Evolutionary conservation across 1,284 basidiomycete species (phyloP), one percentile per base, ranked within the genome.

Genomic region (Leccinum olivaceoglutinosum): DNA sequence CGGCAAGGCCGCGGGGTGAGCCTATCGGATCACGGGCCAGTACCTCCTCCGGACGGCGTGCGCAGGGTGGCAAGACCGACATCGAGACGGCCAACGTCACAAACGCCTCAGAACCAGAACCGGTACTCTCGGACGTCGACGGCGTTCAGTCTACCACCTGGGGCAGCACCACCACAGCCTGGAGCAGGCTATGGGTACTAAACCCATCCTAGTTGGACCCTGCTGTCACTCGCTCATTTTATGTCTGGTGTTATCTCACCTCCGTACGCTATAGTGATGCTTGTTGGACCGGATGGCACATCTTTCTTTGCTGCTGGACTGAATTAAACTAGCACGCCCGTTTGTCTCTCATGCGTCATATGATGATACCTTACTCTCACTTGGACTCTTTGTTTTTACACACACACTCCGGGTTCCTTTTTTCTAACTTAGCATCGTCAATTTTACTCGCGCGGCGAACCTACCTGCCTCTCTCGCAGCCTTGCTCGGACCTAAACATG

Each of bases 11-110:
- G 89, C 18, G 92, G 93, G 38, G 81, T 95, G 39, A 87, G 86
- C 60, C 75, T 95, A 63, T 84, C 84, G 58, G 93, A 95, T 70
- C 80, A 83, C 67, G 93, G 93, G 14, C 91, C 90, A 58, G 90
- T 94, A 2, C 86, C 89, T 57, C 84, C 84, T 36, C 85, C 87
- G 6, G 87, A 91, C 5, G 88, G 86, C 49, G 90, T 92, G 16
- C 82, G 90, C 46, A 78, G 90, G 62, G 87, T 92, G 21, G 81
- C 88, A 58, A 79, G 88, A 68, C 83, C 81, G 49, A 71, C 77
- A 6, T 76, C 75, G 51, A 77, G 78, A 61, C 78, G 87, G 51
- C 81, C 86, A 9, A 80, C 82, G 41, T 86, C 87, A 46, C 87
- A 89, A 70, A 76, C 77, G 14, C 81, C 83, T n/a, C 49, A 53